These are phyloP conservation scores for Diaporthe ampelina DNA, from an alignment of 2,329 filamentous ascomycete genomes.

Conservation along the genomic window DNA sequence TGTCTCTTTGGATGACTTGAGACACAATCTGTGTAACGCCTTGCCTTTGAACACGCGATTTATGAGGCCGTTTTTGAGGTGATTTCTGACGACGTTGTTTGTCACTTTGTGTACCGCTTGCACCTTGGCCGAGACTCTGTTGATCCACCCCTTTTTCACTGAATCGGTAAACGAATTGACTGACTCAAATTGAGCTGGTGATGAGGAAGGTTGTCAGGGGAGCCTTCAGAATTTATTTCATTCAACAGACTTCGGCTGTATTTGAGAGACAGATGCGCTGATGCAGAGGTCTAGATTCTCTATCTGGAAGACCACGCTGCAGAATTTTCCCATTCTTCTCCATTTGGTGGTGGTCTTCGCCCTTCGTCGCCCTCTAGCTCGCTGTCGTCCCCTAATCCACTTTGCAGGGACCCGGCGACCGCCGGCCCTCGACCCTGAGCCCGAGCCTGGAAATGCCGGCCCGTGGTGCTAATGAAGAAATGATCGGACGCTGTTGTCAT, in stretches of 20 bases:
- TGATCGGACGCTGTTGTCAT: background rate
- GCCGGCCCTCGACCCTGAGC: constrained; percentile 18
- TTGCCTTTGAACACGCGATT: background rate
- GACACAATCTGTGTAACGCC: background rate
- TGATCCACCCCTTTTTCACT: constrained; percentile 7
- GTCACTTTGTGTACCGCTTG: background rate
- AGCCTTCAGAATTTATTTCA: background rate
- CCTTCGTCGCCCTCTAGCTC: constrained; percentile 34
- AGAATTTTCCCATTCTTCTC: constrained; percentile 36
- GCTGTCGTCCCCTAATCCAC: constrained; percentile 29
- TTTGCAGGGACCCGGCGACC: constrained; percentile 35
- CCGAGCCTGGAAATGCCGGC: constrained; percentile 10
- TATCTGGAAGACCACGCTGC: constrained; percentile 7
- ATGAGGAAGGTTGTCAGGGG: background rate
- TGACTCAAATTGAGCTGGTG: constrained; percentile 24
- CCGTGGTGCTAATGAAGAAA: constrained; percentile 1
- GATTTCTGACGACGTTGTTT: background rate
- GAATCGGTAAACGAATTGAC: constrained; percentile 25
- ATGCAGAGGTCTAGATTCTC: background rate
- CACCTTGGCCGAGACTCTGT: background rate
- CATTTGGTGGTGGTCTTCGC: constrained; percentile 34
- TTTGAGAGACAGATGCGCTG: background rate
- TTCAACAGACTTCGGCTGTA: background rate
- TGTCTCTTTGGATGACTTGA: no score
- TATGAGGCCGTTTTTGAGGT: background rate